Conservation (phyloP, 768 basidiomycete species). For the Dictyophora rubrovolvata region DNA sequence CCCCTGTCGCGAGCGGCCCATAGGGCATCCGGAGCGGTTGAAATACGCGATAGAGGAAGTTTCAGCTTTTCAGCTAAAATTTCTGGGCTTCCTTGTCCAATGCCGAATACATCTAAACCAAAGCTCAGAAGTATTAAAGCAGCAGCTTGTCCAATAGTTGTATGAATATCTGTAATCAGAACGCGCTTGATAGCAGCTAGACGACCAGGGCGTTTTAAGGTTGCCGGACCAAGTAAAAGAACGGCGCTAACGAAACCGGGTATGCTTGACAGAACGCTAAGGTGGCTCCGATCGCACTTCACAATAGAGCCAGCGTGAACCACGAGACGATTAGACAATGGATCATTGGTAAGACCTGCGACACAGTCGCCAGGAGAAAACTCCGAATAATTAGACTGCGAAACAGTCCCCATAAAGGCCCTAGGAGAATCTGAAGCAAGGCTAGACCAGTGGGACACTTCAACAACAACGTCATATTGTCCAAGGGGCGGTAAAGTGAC, state of each 20-base stretch:
- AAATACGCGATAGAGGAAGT: conserved; percentile 1
- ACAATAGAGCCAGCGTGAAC: conserved; percentile 7
- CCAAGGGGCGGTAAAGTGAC: conserved; percentile 1
- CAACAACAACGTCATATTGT: conserved; percentile 5
- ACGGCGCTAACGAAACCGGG: conserved; percentile 14
- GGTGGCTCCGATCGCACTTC: neutral
- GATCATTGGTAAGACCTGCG: conserved; percentile 38
- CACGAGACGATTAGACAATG: conserved; percentile 32
- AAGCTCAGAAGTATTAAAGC: neutral
- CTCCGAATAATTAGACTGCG: neutral
- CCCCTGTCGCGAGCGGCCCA: conserved; percentile 5
- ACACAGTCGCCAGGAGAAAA: conserved; percentile 4
- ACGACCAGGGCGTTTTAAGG: conserved; percentile 12
- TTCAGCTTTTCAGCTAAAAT: neutral
- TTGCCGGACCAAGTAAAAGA: conserved; percentile 14
- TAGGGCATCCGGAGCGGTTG: conserved; percentile 2
- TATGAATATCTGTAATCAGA: conserved; percentile 1
- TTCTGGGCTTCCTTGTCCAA: neutral
- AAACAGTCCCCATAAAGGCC: conserved; percentile 4
- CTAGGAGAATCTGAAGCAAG: neutral
- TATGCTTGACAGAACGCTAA: conserved; percentile 6
- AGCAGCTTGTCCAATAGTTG: conserved; percentile 4
- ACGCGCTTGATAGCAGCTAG: conserved; percentile 9
- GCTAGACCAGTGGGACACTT: conserved; percentile 10
- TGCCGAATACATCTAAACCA: conserved; percentile 4